A percentile compares a stretch with the other conserved stretches of the same genome.
Evolutionary conservation across 139 green algal species (phyloP).

Genomic region (Monoraphidium neglectum): DNA sequence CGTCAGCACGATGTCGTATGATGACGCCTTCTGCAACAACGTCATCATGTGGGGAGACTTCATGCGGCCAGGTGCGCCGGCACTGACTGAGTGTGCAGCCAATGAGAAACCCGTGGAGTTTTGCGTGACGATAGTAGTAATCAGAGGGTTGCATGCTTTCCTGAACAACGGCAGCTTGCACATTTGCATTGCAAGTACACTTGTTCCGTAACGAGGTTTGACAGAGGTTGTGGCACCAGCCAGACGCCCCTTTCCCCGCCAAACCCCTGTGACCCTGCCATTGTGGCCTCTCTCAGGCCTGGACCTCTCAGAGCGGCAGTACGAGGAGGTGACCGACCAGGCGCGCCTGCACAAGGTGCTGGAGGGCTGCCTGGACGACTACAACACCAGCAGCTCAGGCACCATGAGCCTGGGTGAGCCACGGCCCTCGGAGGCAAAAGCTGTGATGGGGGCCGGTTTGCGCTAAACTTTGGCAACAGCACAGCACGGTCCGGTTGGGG

Average conservation of each 20-base stretch:
- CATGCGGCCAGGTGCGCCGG: conserved; percentile 41
- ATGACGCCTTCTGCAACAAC: conserved; percentile 53
- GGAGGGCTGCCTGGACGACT: conserved; percentile 81
- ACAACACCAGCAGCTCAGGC: conserved; percentile 61
- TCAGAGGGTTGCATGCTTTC: too few species aligned
- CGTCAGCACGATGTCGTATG: conserved; percentile 34
- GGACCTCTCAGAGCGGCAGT: conserved; percentile 73
- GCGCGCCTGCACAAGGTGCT: conserved; percentile 63
- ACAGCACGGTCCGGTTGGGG: too few species aligned
- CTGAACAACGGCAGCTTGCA: too few species aligned
- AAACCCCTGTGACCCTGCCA: too few species aligned
- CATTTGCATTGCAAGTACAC: too few species aligned
- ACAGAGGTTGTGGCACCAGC: too few species aligned
- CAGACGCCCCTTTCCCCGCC: too few species aligned
- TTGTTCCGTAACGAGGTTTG: too few species aligned
- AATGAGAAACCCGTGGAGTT: too few species aligned
- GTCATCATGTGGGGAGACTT: conserved; percentile 77
- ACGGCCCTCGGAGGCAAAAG: not conserved
- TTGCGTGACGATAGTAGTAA: too few species aligned
- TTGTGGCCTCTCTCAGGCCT: conserved; percentile 37
- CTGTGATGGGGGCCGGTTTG: not conserved
- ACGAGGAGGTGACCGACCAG: conserved; percentile 73
- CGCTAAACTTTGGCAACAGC: too few species aligned
- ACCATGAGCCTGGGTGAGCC: conserved; percentile 67
- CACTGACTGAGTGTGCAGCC: not conserved